A percentile compares a stretch with the other conserved stretches of the same genome.
phyloP scores from a whole-genome alignment of 2,329 filamentous ascomycete genomes.

The Pochonia chlamydosporia region DNA sequence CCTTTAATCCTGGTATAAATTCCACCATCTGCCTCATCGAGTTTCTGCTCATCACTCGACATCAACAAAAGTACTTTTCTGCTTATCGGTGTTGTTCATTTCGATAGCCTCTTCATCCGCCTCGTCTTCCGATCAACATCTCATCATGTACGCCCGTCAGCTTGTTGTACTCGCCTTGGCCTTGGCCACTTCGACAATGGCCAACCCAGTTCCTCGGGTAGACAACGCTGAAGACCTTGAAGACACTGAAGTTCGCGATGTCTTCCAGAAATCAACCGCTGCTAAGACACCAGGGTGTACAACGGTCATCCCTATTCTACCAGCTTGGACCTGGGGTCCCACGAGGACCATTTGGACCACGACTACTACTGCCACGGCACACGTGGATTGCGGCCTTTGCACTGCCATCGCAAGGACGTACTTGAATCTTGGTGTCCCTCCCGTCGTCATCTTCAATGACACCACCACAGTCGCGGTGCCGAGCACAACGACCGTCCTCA shows the following conservation, averaged over 20 bases:
- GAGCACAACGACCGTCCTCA: constrained; percentile 7
- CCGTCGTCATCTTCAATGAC: constrained; percentile 16
- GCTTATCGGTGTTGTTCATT: no score
- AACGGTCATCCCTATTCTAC: constrained; percentile 4
- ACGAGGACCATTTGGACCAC: constrained; percentile 18
- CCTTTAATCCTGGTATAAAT: no score
- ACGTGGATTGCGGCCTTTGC: constrained; percentile 22
- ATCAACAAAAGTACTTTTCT: no score
- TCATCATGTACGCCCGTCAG: background rate
- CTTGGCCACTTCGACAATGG: constrained; percentile 1
- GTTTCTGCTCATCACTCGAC: no score
- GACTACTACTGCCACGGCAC: constrained; percentile 16
- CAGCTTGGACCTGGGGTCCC: constrained; percentile 13
- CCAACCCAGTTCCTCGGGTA: constrained; percentile 4
- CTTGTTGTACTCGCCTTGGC: constrained; percentile 4
- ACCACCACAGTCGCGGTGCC: constrained; percentile 15
- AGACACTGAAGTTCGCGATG: background rate
- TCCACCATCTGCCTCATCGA: no score
- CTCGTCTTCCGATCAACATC: background rate
- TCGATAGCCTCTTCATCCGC: no score
- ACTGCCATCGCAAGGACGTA: constrained; percentile 2
- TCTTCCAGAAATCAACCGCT: background rate
- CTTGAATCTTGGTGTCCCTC: constrained; percentile 11
- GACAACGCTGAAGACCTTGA: no score
- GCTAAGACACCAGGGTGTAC: constrained; percentile 8